Percentiles rank a stretch among this genome's conserved stretches.
Evolutionary conservation across 2,329 filamentous ascomycete genomes (phyloP).

Genomic region (Colletotrichum shisoi): DNA sequence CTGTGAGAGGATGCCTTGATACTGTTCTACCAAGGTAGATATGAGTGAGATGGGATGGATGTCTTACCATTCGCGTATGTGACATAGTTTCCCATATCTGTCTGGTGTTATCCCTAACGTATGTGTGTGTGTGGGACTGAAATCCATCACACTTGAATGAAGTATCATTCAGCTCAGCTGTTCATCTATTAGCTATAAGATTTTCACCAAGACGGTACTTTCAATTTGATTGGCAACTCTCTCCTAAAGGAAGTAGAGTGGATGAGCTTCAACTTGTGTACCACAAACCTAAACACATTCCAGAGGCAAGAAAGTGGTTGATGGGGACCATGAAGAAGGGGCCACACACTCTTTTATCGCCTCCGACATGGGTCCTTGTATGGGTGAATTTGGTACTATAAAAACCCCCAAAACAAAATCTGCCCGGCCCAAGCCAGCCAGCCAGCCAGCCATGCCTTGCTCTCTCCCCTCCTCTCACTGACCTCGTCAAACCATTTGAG

Average conservation of each 20-base stretch:
- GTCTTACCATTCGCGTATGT: constrained; percentile 25
- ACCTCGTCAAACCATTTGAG: not conserved
- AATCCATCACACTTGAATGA: too few species aligned
- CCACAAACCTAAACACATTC: not conserved
- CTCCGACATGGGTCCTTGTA: not conserved
- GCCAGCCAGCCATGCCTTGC: not conserved
- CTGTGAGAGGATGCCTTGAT: constrained; percentile 15
- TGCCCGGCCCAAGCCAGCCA: too few species aligned
- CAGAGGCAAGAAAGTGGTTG: not conserved
- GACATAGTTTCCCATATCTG: not conserved
- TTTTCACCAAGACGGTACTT: too few species aligned
- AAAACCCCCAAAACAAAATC: too few species aligned
- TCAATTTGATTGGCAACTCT: too few species aligned
- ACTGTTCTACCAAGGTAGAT: constrained; percentile 33
- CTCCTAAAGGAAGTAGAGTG: not conserved
- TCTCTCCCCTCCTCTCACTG: not conserved
- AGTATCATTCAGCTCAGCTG: too few species aligned
- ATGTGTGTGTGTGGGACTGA: too few species aligned
- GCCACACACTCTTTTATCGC: not conserved
- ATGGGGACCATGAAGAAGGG: not conserved
- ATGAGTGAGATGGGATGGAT: constrained; percentile 41
- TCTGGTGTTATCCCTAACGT: not conserved
- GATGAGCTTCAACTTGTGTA: not conserved
- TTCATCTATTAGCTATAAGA: too few species aligned
- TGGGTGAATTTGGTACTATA: not conserved